phyloP scores from a whole-genome alignment of 1,284 basidiomycete species.

The Fomes fomentarius region DNA sequence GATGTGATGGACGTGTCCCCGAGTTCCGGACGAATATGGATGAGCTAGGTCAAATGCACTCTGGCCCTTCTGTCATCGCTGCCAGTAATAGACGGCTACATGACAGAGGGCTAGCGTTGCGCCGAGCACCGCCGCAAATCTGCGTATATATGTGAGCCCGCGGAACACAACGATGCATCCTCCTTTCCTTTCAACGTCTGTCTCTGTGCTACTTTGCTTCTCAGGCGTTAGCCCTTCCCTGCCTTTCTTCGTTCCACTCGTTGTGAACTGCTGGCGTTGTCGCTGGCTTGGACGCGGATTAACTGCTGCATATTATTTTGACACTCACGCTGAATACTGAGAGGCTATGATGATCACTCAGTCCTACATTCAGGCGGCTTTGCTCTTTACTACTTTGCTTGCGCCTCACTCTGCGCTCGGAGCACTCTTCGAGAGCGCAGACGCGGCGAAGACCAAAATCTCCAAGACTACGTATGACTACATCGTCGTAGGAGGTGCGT shows the following conservation, averaged over 20 bases:
- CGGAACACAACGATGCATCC: too few species aligned
- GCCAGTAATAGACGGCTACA: too few species aligned
- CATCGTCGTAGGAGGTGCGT: slow-evolving; percentile 2
- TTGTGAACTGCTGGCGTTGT: not conserved
- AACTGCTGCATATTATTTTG: too few species aligned
- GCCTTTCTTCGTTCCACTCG: not conserved
- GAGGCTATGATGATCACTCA: not conserved
- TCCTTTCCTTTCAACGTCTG: too few species aligned
- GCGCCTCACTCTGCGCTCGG: slow-evolving; percentile 1
- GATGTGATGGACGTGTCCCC: too few species aligned
- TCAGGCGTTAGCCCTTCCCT: too few species aligned
- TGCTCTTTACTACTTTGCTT: not conserved
- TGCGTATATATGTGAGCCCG: too few species aligned
- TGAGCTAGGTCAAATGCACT: too few species aligned
- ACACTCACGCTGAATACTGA: not conserved
- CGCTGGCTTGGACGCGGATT: not conserved
- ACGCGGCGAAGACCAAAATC: not conserved
- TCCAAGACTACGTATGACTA: slow-evolving; percentile 2
- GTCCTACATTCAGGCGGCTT: not conserved
- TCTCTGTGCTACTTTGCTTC: too few species aligned
- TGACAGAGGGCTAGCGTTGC: too few species aligned
- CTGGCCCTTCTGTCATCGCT: too few species aligned
- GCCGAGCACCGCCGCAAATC: too few species aligned
- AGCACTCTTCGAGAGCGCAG: not conserved
- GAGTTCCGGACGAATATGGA: not conserved